Base-by-base conservation (phyloP, 176 grass and related monocot species). In the Oryza glumipatula region DNA sequence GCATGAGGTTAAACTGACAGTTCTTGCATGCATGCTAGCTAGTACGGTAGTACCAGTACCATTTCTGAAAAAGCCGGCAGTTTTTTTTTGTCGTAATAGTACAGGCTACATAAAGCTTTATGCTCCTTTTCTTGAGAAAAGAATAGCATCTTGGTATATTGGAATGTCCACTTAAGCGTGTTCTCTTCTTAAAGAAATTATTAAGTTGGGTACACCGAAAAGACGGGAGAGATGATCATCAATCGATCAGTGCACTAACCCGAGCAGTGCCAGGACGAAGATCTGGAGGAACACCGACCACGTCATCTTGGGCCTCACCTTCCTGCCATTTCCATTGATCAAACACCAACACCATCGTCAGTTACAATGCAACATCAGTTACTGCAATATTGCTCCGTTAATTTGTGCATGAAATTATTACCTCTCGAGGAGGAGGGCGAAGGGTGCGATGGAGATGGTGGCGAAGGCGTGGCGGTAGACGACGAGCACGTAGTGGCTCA, bases 391-490 rank as follows among this genome's bases (percentile, higher is more conserved):
- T 7, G 17, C 35, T 36, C 35, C 4, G 35, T 36, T 36, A 36
- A 36, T 36, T 36, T 36, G 35, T 0, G 35, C 14, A 56, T 58
- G 16, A n/a, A 2, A 1, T 5, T 21, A 7, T 5, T 85, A 97
- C 95, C 95, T 83, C 81, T 98, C 95, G 65, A 95, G 87, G 22
- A 95, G 51, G 32, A 98, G 92, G 15, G 95, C 95, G 44, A 98
- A 98, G 5, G 95, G 95, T 13, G 95, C 95, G 4, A 98, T 93
- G 72, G 95, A 93, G 72, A 98, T 22, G 51, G 95, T 98, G 76
- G 95, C 95, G 66, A 98, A 98, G 78, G 93, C 95, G 66, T 98
- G 95, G 75, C 95, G 95, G 77, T 98, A 98, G 1, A 98, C 95
- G 33, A 98, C 95, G 44, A 98, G 91, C 26, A 95, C 95, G 67